A percentile compares a stretch with the other conserved stretches of the same genome.
phyloP scores from a whole-genome alignment of 1,284 basidiomycete genomes.

The Puccinia coronata region DNA sequence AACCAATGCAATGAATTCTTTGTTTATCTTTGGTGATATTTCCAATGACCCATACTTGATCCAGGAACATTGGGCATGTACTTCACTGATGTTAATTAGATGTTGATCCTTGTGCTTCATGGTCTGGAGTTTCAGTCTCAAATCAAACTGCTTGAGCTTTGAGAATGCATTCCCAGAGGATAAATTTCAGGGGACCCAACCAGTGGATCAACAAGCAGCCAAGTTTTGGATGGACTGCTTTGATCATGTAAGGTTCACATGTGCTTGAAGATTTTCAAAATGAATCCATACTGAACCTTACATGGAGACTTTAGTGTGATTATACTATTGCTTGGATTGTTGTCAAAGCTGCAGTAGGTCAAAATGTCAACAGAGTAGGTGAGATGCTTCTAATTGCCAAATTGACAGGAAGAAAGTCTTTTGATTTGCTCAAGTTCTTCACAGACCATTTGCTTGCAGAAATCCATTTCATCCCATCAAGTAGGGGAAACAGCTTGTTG shows the following conservation, averaged over 20 bases:
- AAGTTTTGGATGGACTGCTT: neutral
- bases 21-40: neutral
- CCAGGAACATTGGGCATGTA: constrained; percentile 9
- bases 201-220: neutral
- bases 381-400: neutral
- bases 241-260: neutral
- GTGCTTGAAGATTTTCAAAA: neutral
- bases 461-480: no score
- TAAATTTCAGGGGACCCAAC: neutral
- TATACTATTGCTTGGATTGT: neutral
- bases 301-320: neutral
- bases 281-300: neutral
- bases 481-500: no score
- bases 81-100: neutral
- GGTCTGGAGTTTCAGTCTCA: neutral
- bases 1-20: constrained; percentile 8
- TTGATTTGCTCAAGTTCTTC: no score
- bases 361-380: neutral
- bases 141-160: neutral
- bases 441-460: no score
- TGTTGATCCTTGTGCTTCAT: neutral
- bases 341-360: neutral
- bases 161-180: neutral
- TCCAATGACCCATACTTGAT: neutral
- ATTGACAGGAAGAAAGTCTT: no score